A percentile compares a stretch with the other conserved stretches of the same genome.
phyloP scores from a whole-genome alignment of 2,329 filamentous ascomycete species.

The Bipolaris bicolor region DNA sequence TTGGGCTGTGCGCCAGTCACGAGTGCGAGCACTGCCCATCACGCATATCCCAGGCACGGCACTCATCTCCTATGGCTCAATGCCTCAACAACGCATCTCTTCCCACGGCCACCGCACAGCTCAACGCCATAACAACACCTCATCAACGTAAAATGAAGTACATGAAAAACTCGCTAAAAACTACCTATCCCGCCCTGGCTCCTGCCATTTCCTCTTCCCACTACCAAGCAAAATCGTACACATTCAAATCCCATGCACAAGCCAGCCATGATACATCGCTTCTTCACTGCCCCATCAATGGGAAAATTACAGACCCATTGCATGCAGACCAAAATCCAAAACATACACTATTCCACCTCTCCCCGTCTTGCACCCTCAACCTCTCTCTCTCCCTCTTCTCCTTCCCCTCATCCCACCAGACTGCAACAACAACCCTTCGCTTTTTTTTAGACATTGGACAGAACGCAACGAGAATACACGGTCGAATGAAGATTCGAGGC shows the following conservation, averaged over 20 bases:
- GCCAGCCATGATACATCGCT: slow-evolving; percentile 7
- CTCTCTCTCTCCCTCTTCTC: slow-evolving; percentile 3
- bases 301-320: slow-evolving; percentile 11
- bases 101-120: not conserved
- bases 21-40: not conserved
- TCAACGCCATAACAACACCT: not conserved
- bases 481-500: slow-evolving; percentile 18
- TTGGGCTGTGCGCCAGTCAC: no score
- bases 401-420: slow-evolving; percentile 4
- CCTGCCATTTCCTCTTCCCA: slow-evolving; percentile 10
- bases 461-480: slow-evolving; percentile 20
- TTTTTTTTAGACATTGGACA: slow-evolving; percentile 29
- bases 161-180: slow-evolving; percentile 14
- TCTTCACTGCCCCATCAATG: slow-evolving; percentile 4
- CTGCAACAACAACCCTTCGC: slow-evolving; percentile 20
- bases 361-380: slow-evolving; percentile 13
- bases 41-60: not conserved
- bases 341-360: slow-evolving; percentile 23
- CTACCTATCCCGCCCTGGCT: slow-evolving; percentile 7
- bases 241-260: slow-evolving; percentile 9
- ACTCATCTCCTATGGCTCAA: not conserved
- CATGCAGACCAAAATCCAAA: slow-evolving; percentile 20
- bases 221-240: slow-evolving; percentile 17
- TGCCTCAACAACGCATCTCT: not conserved
- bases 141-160: slow-evolving; percentile 9